Evolutionary conservation across 257 asterid genomes (phyloP), one percentile per base, ranked within the genome.

Genomic region (Jacaranda mimosifolia): DNA sequence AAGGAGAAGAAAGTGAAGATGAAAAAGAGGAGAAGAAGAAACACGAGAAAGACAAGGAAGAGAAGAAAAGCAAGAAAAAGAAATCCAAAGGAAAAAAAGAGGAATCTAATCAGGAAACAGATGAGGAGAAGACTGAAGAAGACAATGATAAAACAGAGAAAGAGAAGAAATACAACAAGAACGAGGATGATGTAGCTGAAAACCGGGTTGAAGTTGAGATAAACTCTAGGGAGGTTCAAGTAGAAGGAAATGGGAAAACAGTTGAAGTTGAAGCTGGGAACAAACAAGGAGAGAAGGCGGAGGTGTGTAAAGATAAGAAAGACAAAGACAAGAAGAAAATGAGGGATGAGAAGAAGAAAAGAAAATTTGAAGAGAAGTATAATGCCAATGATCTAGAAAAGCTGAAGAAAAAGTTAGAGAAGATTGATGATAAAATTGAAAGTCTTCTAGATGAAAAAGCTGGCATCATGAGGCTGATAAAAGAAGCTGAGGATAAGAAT

Each of bases 341-440:
- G 9, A 91, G 83, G 79, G 88, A 80, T n/a, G 94, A 81, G 68
- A 92, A 88, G 68, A 92, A 88, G 91, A 90, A 87, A 80, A 70
- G 56, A 6, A 85, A 86, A 45, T 60, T 63, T 4, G 86, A 84
- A 66, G 89, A 84, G 72, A 89, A 90, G 81, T 69, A 76, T 56
- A 73, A 74, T 56, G 71, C 63, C 36, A 71, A 77, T 19, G 86
- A 83, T 76, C 73, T 89, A 4, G 84, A 52, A 65, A 90, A 81
- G 76, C 84, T 92, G 85, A 86, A 87, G 77, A 80, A 48, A 59
- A 87, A 87, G 86, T 73, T 92, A 32, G 94, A 87, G 76, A 89
- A 83, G 69, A 66, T 90, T 58, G 66, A 92, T 43, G 77, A 53
- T 8, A 90, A 87, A 82, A 85, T 90, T 11, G 85, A 84, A 55